Evolutionary conservation across 2,329 filamentous ascomycete genomes (phyloP), one percentile per base, ranked within the genome.

Genomic region (Phialophora chinensis): DNA sequence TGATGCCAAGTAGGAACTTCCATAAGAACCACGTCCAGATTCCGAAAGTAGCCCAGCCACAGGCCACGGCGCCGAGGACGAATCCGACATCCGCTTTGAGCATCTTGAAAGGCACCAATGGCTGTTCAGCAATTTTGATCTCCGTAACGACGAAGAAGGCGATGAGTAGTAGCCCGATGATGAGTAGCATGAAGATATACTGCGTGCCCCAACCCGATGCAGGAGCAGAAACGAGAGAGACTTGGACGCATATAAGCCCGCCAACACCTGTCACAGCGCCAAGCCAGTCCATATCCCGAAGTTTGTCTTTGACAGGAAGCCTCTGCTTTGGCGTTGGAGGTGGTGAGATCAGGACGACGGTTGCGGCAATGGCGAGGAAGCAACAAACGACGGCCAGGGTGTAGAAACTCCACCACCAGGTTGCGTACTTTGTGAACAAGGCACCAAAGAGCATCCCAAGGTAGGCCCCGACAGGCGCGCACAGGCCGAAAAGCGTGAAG

Each of bases 181-280:
- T 80, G 1, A 85, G 77, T 7, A 81, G 70, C 0, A 83, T 78
- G 65, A 83, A 82, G 23, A 87, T 79, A 63, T 85, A 85, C 0
- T 84, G 77, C 7, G 80, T 78, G 0, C 77, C 71, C 87, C 87
- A 89, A 1, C 85, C 85, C 1, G 80, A 82, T 1, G 85, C 79
- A 0, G 84, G 82, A 0, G 85, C 86, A 72, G 88, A 85, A 63
- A 86, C 88, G 82, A 85, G 88, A 1, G 86, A 84, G 69, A 89
- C 86, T 74, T 88, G 88, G 77, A 89, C 82, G 38, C 89, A 79
- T 0, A 87, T 79, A 31, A 89, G 77, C 0, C 82, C 81, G 0
- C 79, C 78, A n/a, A 88, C 79, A 1, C 86, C 86, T 1, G 77
- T 70, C 27, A 71, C 10, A 17, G 62, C 63, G 25, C 71, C 69